These are phyloP conservation scores for Wickerhamiella qilinensis DNA, from an alignment of 805 yeast genomes.

Conservation along the genomic window DNA sequence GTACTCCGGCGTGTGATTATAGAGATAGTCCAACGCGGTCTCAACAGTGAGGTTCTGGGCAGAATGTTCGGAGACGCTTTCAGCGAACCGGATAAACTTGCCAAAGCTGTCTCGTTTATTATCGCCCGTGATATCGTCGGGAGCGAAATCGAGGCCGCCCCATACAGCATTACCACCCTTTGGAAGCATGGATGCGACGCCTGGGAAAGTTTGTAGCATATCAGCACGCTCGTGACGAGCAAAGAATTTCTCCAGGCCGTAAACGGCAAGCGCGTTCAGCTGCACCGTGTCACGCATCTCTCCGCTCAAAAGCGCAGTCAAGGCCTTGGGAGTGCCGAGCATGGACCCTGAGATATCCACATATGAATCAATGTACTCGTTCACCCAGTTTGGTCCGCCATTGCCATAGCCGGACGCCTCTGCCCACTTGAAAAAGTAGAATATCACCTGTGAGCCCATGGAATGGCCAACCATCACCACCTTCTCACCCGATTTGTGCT, in stretches of 20 bases:
- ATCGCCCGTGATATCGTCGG: slow-evolving; percentile 41
- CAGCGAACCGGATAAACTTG: slow-evolving; percentile 50
- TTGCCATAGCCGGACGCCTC: slow-evolving; percentile 76
- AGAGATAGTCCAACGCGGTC: slow-evolving; percentile 50
- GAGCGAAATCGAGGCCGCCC: slow-evolving; percentile 57
- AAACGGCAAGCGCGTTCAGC: slow-evolving; percentile 78
- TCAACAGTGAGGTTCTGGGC: slow-evolving; percentile 42
- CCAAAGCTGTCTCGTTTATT: slow-evolving; percentile 49
- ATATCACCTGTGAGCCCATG: slow-evolving; percentile 87
- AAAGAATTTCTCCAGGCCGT: slow-evolving; percentile 87
- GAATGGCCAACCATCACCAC: slow-evolving; percentile 78
- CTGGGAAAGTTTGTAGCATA: slow-evolving; percentile 79
- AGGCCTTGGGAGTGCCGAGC: slow-evolving; percentile 87
- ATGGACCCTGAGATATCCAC: slow-evolving; percentile 83
- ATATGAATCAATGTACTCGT: slow-evolving; percentile 62
- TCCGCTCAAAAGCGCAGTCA: slow-evolving; percentile 85
- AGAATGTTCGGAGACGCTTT: slow-evolving; percentile 29
- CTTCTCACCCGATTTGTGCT: slow-evolving; percentile 40
- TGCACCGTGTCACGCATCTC: slow-evolving; percentile 98
- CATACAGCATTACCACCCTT: slow-evolving; percentile 85
- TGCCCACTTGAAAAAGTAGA: slow-evolving; percentile 88
- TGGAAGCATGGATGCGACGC: slow-evolving; percentile 88
- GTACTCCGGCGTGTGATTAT: slow-evolving; percentile 62
- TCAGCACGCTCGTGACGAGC: slow-evolving; percentile 78
- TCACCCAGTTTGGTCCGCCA: slow-evolving; percentile 85